Evolutionary conservation across 805 yeast genomes (phyloP), one percentile per base, ranked within the genome.

Genomic region (Wickerhamiella sergipiensis): DNA sequence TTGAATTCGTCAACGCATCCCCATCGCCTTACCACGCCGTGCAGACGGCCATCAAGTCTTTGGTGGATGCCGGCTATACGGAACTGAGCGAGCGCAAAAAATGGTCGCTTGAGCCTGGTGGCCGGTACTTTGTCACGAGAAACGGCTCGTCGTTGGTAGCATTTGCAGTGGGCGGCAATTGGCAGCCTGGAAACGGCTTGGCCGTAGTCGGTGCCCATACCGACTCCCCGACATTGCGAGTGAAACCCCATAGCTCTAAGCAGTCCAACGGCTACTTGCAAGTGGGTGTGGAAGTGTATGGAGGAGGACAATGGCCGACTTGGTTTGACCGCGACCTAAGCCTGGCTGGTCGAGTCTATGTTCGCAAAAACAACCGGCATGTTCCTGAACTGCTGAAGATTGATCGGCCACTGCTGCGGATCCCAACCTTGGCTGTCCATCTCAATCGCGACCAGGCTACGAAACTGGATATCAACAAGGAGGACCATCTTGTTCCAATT

Each of bases 21-120:
- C 97, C 96, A 17, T 82, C 97, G 0, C 97, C 97, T 0, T 90
- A 88, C 65, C 97, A 92, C 66, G 95, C 88, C 0, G 95, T 89
- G 8, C 75, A 77, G 47, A 75, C 77, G 23, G 79, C 81, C 44
- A 81, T 81, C 59, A 26, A 64, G n/a, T 67, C 71, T 48, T 72
- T 90, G 33, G 51, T 63, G 2, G 63, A 66, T 2, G 76, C 78
- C n/a, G 95, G 95, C 0, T 90, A 86, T 63, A 64, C 63, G 10
- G 92, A 84, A 64, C 65, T 92, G 24, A 71, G 76, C 21, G 97
- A 90, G 66, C 74, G 86, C 44, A 71, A 74, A 10, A 64, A 71
- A 38, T 90, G 97, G 97, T 59, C 65, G 18, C 67, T 83, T 18
- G 57, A 65, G 44, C 70, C 71, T 43, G 80, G 80, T 43, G 78